Evolutionary conservation across 1,139 yeast species (phyloP), one percentile per base, ranked within the genome.

Genomic region (Protomyces inundatus): DNA sequence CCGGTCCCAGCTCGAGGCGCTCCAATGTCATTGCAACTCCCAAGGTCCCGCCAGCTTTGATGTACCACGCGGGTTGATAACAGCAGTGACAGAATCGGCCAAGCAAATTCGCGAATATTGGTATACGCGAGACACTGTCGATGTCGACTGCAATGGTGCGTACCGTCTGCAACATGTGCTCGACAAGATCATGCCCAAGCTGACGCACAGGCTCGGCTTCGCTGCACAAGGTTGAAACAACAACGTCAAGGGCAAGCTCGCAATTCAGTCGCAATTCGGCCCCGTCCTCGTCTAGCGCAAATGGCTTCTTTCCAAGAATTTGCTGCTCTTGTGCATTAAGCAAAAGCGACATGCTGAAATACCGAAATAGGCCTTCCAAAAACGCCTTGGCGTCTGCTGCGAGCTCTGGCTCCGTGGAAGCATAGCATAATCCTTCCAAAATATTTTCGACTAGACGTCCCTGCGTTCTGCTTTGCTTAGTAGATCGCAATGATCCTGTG

Each of bases 41-140:
- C 30, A 88, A 73, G 50, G 93, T 85, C 37, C 98, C 98, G 7
- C 98, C 98, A 30, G 89, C 80, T 70, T 95, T 93, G 46, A 86
- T 81, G 73, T 87, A 88, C 74, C 88, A 91, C 55, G 84, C 86
- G 73, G 90, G 97, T 68, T 88, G 95, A 73, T 88, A 93, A 74
- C 98, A 93, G 66, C 90, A 83, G 72, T 93, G 98, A 56, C 95
- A 85, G 69, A 93, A 87, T 65, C 86, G 85, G 64, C 90, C 87
- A 70, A 89, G 85, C 79, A 91, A 80, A 4, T 87, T 81, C 67
- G 95, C 82, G 70, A 90, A 82, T 55, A 90, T 81, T 2, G 96
- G 90, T 61, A 89, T 86, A 65, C 82, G 80, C 65, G 87, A 80
- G 0, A 89, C 87, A 64, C 84, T 82, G 34, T 85, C 88, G 0